Evolutionary conservation across 2,329 filamentous ascomycete genomes (phyloP).

Genomic region (Pezicula neosporulosa): DNA sequence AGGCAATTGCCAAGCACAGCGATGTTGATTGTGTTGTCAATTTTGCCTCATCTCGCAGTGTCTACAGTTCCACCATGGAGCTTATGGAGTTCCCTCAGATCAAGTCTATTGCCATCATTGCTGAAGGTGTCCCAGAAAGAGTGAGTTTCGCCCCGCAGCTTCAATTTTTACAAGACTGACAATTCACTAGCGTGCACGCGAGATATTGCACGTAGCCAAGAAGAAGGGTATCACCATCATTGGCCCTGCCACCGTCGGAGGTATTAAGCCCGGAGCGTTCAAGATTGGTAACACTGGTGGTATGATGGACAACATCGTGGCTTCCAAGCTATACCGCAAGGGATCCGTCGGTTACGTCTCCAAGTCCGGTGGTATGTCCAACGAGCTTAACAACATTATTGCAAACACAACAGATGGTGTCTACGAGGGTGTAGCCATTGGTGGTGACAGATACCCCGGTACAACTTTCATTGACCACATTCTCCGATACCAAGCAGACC

Average conservation of each 20-base stretch:
- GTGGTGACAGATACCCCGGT: constrained; percentile 97
- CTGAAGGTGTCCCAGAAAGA: constrained; percentile 97
- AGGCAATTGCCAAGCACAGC: constrained; percentile 93
- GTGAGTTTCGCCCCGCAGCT: constrained; percentile 50
- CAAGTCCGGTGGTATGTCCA: constrained; percentile 99
- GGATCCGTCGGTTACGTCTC: constrained; percentile 98
- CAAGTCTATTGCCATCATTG: constrained; percentile 98
- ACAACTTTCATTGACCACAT: constrained; percentile 99
- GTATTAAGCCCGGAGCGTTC: constrained; percentile 98
- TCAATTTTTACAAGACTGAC: constrained; percentile 23
- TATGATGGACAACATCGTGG: constrained; percentile 99
- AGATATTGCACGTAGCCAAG: constrained; percentile 93
- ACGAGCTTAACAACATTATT: constrained; percentile 99
- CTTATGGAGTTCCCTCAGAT: constrained; percentile 96
- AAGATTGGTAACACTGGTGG: constrained; percentile 99
- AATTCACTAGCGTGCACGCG: constrained; percentile 74
- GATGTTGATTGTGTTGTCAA: constrained; percentile 99
- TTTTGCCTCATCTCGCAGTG: constrained; percentile 97
- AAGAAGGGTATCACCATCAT: constrained; percentile 99
- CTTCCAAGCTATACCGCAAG: constrained; percentile 99
- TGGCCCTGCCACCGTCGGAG: constrained; percentile 95
- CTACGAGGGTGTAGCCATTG: constrained; percentile 98
- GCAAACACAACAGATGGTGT: constrained; percentile 95
- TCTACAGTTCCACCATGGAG: constrained; percentile 98
- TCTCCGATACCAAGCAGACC: constrained; percentile 92